A percentile compares a stretch with the other conserved stretches of the same genome.
Conservation (phyloP, 371 early-diverging fungal species). For the Nematocida parisii region DNA sequence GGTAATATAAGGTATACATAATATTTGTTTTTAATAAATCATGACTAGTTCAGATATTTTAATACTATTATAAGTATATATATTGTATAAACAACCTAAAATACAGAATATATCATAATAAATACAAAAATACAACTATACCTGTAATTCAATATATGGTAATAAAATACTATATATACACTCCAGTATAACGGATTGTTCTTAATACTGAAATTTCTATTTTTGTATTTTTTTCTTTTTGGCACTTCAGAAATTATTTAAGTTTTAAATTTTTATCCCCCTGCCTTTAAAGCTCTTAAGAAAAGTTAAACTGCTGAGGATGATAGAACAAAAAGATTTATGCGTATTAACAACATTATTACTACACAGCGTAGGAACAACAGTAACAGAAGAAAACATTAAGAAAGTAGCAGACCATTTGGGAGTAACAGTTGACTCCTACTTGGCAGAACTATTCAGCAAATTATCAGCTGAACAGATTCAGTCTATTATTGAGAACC, state of each 20-base stretch:
- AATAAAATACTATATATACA: too few species aligned
- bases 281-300: conserved; percentile 49
- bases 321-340: conserved; percentile 60
- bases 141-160: too few species aligned
- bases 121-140: too few species aligned
- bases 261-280: conserved; percentile 31
- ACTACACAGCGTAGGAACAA: conserved; percentile 30
- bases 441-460: conserved; percentile 50
- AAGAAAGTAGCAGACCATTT: conserved; percentile 37
- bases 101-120: too few species aligned
- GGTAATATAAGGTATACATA: too few species aligned
- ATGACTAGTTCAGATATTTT: too few species aligned
- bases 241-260: conserved; percentile 13
- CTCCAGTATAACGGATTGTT: too few species aligned
- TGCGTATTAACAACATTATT: conserved; percentile 58
- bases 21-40: too few species aligned
- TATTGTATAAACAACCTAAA: too few species aligned
- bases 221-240: conserved; percentile 20
- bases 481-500: conserved; percentile 39
- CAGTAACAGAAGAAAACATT: conserved; percentile 36
- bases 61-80: too few species aligned
- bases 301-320: conserved; percentile 62
- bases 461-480: conserved; percentile 36
- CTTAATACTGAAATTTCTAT: too few species aligned
- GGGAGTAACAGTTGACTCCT: conserved; percentile 49